Evolutionary conservation across 192 early-diverging fungal genomes (phyloP).

Genomic region (Podila minutissima): DNA sequence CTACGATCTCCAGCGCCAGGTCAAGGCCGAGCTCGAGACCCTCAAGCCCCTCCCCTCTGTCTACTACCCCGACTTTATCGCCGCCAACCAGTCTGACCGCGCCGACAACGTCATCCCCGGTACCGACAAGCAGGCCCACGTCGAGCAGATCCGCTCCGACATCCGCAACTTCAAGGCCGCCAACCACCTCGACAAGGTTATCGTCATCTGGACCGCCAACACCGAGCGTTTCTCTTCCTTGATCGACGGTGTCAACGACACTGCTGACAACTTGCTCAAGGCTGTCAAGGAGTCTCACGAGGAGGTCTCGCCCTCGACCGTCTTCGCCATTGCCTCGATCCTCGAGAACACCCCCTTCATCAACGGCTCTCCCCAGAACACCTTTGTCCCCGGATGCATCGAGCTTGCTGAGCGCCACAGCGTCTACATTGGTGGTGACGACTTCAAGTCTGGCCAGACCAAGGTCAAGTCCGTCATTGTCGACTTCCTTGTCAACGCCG

Average conservation of each 20-base stretch:
- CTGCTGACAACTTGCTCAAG: conserved; percentile 89
- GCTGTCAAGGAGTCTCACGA: conserved; percentile 84
- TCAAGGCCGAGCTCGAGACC: conserved; percentile 79
- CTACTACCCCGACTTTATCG: conserved; percentile 99
- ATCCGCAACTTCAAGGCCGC: conserved; percentile 95
- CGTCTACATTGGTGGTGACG: conserved; percentile 97
- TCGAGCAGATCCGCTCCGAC: conserved; percentile 93
- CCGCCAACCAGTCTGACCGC: conserved; percentile 97
- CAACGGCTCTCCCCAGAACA: conserved; percentile 99
- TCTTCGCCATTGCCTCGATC: conserved; percentile 97
- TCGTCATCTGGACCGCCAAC: conserved; percentile 99
- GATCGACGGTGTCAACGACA: conserved; percentile 95
- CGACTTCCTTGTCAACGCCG: conserved; percentile 98
- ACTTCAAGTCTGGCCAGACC: conserved; percentile 99
- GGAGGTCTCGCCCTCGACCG: conserved; percentile 94
- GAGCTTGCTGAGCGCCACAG: conserved; percentile 88
- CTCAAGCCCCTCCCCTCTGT: conserved; percentile 94
- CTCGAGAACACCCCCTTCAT: conserved; percentile 96
- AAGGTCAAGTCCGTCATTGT: conserved; percentile 99
- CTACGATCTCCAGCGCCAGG: conserved; percentile 95
- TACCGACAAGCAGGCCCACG: conserved; percentile 88
- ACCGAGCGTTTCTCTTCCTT: conserved; percentile 93
- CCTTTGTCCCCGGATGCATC: conserved; percentile 96
- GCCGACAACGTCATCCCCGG: conserved; percentile 92
- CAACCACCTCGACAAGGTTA: conserved; percentile 91